phyloP scores from a whole-genome alignment of 169 alveolate species.

The Condylostoma magnum region DNA sequence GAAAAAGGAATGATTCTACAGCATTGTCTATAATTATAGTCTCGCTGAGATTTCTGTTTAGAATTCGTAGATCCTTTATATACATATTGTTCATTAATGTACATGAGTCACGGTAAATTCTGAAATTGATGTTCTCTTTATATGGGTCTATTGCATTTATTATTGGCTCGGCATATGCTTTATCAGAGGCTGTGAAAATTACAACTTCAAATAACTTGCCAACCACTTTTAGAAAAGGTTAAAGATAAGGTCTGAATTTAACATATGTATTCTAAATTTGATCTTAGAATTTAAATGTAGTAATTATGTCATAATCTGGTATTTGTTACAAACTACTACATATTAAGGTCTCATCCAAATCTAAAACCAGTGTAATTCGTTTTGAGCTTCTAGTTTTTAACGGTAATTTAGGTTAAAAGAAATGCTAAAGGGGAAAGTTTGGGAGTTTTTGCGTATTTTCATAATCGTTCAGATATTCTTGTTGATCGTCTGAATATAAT shows the following conservation, averaged over 20 bases:
- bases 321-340: too few species aligned
- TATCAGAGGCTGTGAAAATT: slow-evolving; percentile 83
- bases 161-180: slow-evolving; percentile 86
- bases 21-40: slow-evolving; percentile 81
- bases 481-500: too few species aligned
- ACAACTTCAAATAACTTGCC: slow-evolving; percentile 72
- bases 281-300: too few species aligned
- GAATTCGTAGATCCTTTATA: slow-evolving; percentile 72
- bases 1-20: slow-evolving; percentile 40
- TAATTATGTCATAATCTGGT: too few species aligned
- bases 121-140: slow-evolving; percentile 55
- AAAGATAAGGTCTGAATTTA: slow-evolving; percentile 74
- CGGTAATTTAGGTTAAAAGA: too few species aligned
- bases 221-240: slow-evolving; percentile 53
- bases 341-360: slow-evolving; percentile 82
- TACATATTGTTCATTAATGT: slow-evolving; percentile 54
- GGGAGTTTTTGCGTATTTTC: too few species aligned
- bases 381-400: neutral
- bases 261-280: too few species aligned
- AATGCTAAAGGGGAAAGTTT: too few species aligned
- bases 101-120: slow-evolving; percentile 81
- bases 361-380: slow-evolving; percentile 58
- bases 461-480: too few species aligned
- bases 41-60: slow-evolving; percentile 75
- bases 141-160: slow-evolving; percentile 72